phyloP scores from a whole-genome alignment of 2,329 filamentous ascomycete genomes.

The Zopfia rhizophila region DNA sequence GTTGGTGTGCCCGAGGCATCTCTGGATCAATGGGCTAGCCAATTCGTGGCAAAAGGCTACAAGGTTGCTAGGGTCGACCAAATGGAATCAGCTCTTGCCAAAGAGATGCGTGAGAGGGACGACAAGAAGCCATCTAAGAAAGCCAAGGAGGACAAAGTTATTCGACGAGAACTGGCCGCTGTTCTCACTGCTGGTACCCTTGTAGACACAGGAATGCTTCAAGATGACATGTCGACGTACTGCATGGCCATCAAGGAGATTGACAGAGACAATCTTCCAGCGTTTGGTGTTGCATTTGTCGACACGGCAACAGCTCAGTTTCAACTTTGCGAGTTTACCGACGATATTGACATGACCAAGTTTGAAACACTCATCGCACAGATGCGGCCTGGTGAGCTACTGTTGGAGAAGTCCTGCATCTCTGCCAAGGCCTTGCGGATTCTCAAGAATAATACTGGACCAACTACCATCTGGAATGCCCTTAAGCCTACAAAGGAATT shows the following conservation, averaged over 20 bases:
- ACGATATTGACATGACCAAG: constrained; percentile 92
- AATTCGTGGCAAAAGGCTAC: constrained; percentile 97
- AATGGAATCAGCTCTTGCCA: constrained; percentile 92
- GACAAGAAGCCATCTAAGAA: constrained; percentile 65
- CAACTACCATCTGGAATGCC: constrained; percentile 95
- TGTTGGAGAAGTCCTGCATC: constrained; percentile 84
- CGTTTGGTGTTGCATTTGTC: constrained; percentile 92
- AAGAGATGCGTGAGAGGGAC: constrained; percentile 97
- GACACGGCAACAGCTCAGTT: constrained; percentile 97
- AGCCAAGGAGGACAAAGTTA: constrained; percentile 84
- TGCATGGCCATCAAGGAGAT: constrained; percentile 89
- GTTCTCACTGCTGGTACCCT: constrained; percentile 93
- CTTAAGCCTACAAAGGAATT: constrained; percentile 90
- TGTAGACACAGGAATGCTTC: constrained; percentile 95
- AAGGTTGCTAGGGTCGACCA: constrained; percentile 98
- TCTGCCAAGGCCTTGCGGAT: constrained; percentile 92
- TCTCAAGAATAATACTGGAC: constrained; percentile 92
- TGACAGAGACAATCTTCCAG: constrained; percentile 76
- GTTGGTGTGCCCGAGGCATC: constrained; percentile 96
- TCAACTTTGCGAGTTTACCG: constrained; percentile 88
- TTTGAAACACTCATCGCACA: constrained; percentile 98
- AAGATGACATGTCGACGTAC: constrained; percentile 96
- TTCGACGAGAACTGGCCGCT: constrained; percentile 87
- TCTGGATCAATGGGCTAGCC: constrained; percentile 96
- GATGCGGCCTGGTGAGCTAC: constrained; percentile 84